Base-by-base conservation (phyloP, 148 eudicot genomes). In the Arctostaphylos glauca region DNA sequence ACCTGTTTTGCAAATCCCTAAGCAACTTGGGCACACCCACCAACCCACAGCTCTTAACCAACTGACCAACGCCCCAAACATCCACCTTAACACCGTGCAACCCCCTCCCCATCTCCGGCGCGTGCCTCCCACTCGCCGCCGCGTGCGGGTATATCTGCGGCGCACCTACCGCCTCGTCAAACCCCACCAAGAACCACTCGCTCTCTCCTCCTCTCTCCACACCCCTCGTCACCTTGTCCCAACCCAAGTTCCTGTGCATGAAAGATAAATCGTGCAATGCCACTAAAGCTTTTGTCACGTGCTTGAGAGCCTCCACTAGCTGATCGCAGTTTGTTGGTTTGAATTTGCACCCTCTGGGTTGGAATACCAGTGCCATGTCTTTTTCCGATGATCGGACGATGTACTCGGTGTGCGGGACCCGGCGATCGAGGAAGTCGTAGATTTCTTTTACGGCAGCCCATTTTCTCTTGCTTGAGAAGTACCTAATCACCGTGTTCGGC, bases 11-110 rank as follows among this genome's bases (percentile, higher is more conserved):
- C 90, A 94, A 74, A 77, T 94, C 98, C 74, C 84, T 91, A 4
- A 94, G 77, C 87, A 75, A 19, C 58, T 81, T 82, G 0, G 85
- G 85, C 50, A 91, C 85, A 8, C 89, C 91, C 84, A 86, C 89
- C 72, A 91, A 58, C 55, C 93, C 93, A 82, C 92, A 86, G 0
- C 92, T 93, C 85, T 86, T 93, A 9, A 94, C 85, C 81, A 94
- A 77, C 53, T 92, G 89, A 23, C 98, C 98, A 25, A 94, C 86
- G 0, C 98, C 98, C 91, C 92, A 94, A 2, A 94, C 96, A 21
- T 94, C 98, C 52, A 94, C 98, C 81, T 94, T 94, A 84, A 93
- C 98, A 23, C 96, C 95, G 64, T 93, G 94, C 73, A 93, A 85
- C 0, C 96, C 96, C 60, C 98, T 81, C 5, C 89, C 90, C 95